Conservation (phyloP, 2,329 filamentous ascomycete species). For the Xylaria sp. region DNA sequence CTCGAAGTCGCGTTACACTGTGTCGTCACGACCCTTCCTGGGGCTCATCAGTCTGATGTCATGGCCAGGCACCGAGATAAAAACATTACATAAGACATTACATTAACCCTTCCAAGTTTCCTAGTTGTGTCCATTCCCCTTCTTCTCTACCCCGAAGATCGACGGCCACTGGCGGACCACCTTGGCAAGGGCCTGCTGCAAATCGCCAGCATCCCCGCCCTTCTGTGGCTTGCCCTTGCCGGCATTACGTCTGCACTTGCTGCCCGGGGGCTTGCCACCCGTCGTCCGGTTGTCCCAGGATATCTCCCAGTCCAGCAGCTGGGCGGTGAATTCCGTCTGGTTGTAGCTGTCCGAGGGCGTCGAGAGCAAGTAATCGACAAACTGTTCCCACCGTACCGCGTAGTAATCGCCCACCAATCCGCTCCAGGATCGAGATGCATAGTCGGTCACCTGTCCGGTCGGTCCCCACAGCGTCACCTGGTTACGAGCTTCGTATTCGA, state of each 20-base stretch:
- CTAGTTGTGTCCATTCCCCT: not conserved
- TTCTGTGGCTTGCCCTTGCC: too few species aligned
- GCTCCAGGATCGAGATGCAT: conserved; percentile 18
- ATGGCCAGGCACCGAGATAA: conserved; percentile 1
- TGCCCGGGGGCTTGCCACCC: not conserved
- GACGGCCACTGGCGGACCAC: not conserved
- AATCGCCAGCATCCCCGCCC: not conserved
- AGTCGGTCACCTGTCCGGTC: conserved; percentile 15
- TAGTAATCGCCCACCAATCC: conserved; percentile 18
- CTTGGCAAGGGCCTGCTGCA: not conserved
- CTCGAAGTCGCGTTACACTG: not conserved
- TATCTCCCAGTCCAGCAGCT: conserved; percentile 15
- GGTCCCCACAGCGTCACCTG: conserved; percentile 21
- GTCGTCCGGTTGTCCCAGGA: conserved; percentile 16
- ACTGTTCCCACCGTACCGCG: conserved; percentile 17
- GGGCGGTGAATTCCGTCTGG: conserved; percentile 10
- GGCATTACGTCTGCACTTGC: too few species aligned
- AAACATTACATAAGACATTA: not conserved
- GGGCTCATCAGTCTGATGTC: conserved; percentile 17
- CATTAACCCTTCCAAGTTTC: not conserved
- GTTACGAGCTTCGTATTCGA: conserved; percentile 21
- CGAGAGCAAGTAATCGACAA: conserved; percentile 17
- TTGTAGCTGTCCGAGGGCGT: conserved; percentile 13
- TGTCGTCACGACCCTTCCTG: conserved; percentile 9
- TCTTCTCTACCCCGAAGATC: not conserved